A percentile compares a stretch with the other conserved stretches of the same genome.
Conservation (phyloP, 805 yeast species). For the Myxozyma sirexii region DNA sequence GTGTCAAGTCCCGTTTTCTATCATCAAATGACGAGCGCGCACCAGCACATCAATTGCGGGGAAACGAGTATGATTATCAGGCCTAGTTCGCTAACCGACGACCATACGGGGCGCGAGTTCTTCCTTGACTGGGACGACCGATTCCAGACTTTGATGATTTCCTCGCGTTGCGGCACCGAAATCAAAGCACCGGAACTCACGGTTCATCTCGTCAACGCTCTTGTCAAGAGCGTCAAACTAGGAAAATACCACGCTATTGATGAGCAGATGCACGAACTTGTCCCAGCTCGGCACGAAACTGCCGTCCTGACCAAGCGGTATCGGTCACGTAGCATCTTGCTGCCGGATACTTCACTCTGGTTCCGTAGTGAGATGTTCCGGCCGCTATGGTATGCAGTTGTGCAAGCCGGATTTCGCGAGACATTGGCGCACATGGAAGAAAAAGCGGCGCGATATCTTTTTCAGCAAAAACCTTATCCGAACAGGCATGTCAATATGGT, state of each 20-base stretch:
- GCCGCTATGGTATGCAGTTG: slow-evolving; percentile 2
- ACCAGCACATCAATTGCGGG: not conserved
- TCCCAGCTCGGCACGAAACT: not conserved
- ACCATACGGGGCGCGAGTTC: not conserved
- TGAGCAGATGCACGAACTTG: slow-evolving; percentile 1
- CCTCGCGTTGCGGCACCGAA: not conserved
- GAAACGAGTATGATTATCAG: not conserved
- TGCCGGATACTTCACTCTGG: not conserved
- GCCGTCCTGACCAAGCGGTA: not conserved
- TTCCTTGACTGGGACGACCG: slow-evolving; percentile 9
- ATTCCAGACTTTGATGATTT: not conserved
- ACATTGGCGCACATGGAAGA: slow-evolving; percentile 3
- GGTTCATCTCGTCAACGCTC: not conserved
- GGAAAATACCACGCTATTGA: not conserved
- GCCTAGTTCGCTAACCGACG: not conserved
- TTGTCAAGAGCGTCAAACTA: not conserved
- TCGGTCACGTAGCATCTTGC: not conserved
- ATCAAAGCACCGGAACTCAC: not conserved
- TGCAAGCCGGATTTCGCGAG: not conserved
- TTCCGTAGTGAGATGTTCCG: slow-evolving; percentile 3
- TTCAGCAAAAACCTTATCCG: not conserved
- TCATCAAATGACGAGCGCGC: not conserved
- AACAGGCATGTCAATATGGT: not conserved
- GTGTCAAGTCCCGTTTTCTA: not conserved
- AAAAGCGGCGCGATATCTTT: not conserved